A percentile compares a stretch with the other conserved stretches of the same genome.
phyloP scores from a whole-genome alignment of 2,329 filamentous ascomycete species.

The Didymella pomorum region DNA sequence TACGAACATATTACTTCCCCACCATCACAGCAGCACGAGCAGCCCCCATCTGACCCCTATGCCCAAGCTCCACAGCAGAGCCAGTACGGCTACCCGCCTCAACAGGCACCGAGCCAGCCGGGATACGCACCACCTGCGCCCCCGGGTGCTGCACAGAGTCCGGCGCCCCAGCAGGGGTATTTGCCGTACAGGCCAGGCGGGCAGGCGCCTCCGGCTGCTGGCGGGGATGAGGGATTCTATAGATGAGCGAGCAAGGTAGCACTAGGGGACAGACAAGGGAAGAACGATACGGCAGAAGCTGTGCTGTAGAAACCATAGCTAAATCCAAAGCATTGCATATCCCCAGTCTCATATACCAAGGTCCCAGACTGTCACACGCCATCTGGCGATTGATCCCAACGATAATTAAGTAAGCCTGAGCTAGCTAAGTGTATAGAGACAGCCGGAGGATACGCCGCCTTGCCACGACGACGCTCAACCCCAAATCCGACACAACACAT shows the following conservation, averaged over 20 bases:
- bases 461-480: no score
- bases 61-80: conserved; percentile 37
- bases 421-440: no score
- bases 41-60: conserved; percentile 42
- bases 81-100: conserved; percentile 40
- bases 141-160: conserved; percentile 35
- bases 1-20: conserved; percentile 43
- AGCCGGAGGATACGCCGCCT: no score
- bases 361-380: no score
- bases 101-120: conserved; percentile 22
- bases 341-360: no score
- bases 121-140: conserved; percentile 45
- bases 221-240: conserved; percentile 46
- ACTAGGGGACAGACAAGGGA: no score
- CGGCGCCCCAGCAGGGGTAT: conserved; percentile 39
- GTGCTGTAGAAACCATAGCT: no score
- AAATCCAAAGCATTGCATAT: no score
- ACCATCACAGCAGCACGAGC: conserved; percentile 35
- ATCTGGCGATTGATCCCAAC: no score
- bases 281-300: no score
- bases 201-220: conserved; percentile 42
- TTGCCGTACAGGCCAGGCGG: conserved; percentile 47
- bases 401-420: no score
- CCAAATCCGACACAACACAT: no score
- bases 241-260: conserved; percentile 10